A percentile compares a stretch with the other conserved stretches of the same genome.
Evolutionary conservation across 139 green algal species (phyloP).

Genomic region (Chlamydomonas incerta): DNA sequence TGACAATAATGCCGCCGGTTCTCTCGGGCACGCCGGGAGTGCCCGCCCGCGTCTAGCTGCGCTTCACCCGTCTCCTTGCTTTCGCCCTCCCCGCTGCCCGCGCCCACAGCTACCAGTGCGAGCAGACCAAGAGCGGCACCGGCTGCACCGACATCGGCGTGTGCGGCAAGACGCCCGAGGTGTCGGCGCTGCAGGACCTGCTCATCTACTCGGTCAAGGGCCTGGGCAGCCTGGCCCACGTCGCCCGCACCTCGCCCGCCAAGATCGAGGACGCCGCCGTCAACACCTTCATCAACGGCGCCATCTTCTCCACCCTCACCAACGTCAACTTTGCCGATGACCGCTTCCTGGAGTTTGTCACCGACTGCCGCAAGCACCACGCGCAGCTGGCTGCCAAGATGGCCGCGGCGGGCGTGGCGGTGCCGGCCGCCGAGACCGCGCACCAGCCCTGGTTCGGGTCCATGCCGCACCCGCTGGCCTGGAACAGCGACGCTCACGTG

Average conservation of each 20-base stretch:
- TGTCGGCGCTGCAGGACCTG: constrained; percentile 71
- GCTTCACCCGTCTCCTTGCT: too few species aligned
- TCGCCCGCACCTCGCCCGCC: constrained; percentile 14
- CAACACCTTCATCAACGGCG: constrained; percentile 65
- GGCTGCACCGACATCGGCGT: constrained; percentile 66
- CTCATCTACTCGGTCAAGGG: constrained; percentile 64
- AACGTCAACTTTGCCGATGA: constrained; percentile 77
- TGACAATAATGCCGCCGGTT: too few species aligned
- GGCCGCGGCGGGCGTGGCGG: constrained; percentile 22
- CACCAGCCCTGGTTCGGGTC: constrained; percentile 49
- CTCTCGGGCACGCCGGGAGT: too few species aligned
- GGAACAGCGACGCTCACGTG: background rate
- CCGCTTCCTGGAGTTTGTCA: constrained; percentile 60
- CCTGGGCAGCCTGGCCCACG: constrained; percentile 18
- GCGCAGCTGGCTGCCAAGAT: constrained; percentile 31
- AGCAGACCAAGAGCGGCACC: constrained; percentile 70
- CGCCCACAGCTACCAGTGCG: constrained; percentile 45
- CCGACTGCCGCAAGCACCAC: constrained; percentile 7
- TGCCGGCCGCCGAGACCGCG: constrained; percentile 2
- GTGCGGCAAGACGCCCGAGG: constrained; percentile 70
- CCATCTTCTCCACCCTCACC: constrained; percentile 76
- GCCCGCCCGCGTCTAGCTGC: too few species aligned
- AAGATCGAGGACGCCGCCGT: constrained; percentile 40
- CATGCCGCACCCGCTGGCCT: constrained; percentile 61
- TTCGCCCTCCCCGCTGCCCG: too few species aligned